A percentile compares a stretch with the other conserved stretches of the same genome.
phyloP scores from a whole-genome alignment of 2,329 filamentous ascomycete genomes.

The Xylariaceae sp. region DNA sequence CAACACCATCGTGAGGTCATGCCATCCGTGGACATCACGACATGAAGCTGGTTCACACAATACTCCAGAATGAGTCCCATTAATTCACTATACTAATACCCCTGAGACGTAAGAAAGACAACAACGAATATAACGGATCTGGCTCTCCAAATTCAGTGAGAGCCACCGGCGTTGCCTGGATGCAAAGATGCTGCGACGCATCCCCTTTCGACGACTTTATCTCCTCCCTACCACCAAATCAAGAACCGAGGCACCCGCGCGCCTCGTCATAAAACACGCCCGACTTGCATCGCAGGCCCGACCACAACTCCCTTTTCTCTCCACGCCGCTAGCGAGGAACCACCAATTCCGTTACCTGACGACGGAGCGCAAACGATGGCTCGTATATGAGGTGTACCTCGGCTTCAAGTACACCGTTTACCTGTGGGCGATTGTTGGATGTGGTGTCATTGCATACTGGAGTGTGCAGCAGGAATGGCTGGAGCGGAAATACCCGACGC shows the following conservation, averaged over 20 bases:
- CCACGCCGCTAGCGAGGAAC: constrained; percentile 38
- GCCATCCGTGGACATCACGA: not conserved
- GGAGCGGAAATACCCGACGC: constrained; percentile 73
- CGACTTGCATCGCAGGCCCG: constrained; percentile 36
- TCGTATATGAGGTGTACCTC: constrained; percentile 65
- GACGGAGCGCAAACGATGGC: constrained; percentile 67
- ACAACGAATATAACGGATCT: not conserved
- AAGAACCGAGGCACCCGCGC: not conserved
- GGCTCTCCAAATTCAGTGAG: not conserved
- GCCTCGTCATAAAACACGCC: constrained; percentile 38
- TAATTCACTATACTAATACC: not conserved
- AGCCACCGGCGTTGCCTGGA: not conserved
- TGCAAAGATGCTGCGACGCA: constrained; percentile 16
- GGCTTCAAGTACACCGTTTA: constrained; percentile 63
- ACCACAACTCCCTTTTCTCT: constrained; percentile 49
- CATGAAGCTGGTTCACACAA: not conserved
- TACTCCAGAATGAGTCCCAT: not conserved
- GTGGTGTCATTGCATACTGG: constrained; percentile 56
- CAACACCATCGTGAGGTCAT: not conserved
- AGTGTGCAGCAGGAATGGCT: constrained; percentile 67
- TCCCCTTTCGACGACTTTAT: constrained; percentile 10
- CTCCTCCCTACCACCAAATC: constrained; percentile 11
- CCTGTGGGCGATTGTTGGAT: constrained; percentile 58
- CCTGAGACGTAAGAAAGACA: not conserved
- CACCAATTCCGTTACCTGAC: constrained; percentile 66